Evolutionary conservation across 2,329 filamentous ascomycete species (phyloP).

Genomic region (Fusarium robinianum): DNA sequence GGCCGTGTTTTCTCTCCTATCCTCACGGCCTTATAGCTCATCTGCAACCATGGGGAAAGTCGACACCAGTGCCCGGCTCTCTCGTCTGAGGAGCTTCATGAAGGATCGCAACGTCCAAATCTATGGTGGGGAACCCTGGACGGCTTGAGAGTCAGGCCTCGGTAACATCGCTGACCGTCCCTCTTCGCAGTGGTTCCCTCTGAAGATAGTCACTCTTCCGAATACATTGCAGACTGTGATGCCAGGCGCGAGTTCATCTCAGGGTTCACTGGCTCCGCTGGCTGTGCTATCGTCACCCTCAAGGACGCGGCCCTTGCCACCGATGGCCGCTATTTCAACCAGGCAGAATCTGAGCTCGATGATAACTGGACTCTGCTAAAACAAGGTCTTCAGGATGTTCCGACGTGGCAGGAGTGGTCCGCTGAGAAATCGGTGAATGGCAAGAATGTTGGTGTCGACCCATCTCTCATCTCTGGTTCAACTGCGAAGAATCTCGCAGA

Average conservation of each 20-base stretch:
- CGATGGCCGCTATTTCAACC: slow-evolving; percentile 97
- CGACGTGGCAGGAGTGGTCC: slow-evolving; percentile 97
- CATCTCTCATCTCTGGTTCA: slow-evolving; percentile 76
- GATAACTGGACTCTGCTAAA: slow-evolving; percentile 90
- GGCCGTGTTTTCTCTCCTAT: slow-evolving; percentile 10
- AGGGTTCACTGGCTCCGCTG: slow-evolving; percentile 93
- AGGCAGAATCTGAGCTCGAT: slow-evolving; percentile 89
- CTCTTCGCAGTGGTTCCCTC: slow-evolving; percentile 78
- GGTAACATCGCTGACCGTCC: slow-evolving; percentile 11
- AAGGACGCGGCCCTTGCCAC: slow-evolving; percentile 90
- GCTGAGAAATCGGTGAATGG: slow-evolving; percentile 84
- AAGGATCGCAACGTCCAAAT: slow-evolving; percentile 83
- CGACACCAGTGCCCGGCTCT: slow-evolving; percentile 76
- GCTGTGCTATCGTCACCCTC: slow-evolving; percentile 84
- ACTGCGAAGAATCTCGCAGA: slow-evolving; percentile 73
- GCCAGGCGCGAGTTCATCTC: slow-evolving; percentile 88
- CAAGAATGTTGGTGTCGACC: slow-evolving; percentile 89
- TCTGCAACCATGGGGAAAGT: slow-evolving; percentile 52
- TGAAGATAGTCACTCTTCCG: slow-evolving; percentile 95
- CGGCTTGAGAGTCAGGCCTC: not conserved
- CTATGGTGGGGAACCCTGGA: slow-evolving; percentile 70
- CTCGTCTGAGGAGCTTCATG: slow-evolving; percentile 83
- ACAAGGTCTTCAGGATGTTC: slow-evolving; percentile 89
- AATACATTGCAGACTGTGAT: slow-evolving; percentile 98
- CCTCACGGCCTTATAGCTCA: slow-evolving; percentile 26